These are phyloP conservation scores for Hericium erinaceus DNA, from an alignment of 768 basidiomycete genomes.

Conservation along the genomic window DNA sequence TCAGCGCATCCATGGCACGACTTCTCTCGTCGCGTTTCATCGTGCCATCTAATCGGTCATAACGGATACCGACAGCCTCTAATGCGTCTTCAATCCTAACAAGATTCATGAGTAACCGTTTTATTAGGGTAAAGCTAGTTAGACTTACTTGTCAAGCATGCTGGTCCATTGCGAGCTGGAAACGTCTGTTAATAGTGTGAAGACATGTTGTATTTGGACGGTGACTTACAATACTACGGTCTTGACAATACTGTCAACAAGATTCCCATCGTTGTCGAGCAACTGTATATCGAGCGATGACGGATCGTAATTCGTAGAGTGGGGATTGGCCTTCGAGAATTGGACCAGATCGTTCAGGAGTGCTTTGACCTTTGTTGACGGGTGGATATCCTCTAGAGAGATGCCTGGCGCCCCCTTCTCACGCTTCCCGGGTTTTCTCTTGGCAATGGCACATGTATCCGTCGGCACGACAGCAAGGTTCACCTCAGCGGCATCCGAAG, in stretches of 20 bases:
- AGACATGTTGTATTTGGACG: slow-evolving; percentile 3
- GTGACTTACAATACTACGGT: slow-evolving; percentile 86
- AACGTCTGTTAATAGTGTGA: background rate
- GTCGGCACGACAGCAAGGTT: slow-evolving; percentile 45
- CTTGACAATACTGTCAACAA: slow-evolving; percentile 64
- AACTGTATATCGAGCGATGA: slow-evolving; percentile 63
- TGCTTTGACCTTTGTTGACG: slow-evolving; percentile 85
- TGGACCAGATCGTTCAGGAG: slow-evolving; percentile 72
- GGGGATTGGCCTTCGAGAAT: slow-evolving; percentile 77
- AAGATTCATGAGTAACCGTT: slow-evolving; percentile 5
- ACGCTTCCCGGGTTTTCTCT: slow-evolving; percentile 56
- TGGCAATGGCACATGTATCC: slow-evolving; percentile 24
- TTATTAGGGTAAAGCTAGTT: slow-evolving; percentile 1
- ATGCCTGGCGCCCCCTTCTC: slow-evolving; percentile 57
- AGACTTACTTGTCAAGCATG: slow-evolving; percentile 79
- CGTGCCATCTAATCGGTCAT: slow-evolving; percentile 90
- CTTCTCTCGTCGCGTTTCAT: slow-evolving; percentile 96
- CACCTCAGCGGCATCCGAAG: slow-evolving; percentile 78
- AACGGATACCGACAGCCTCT: slow-evolving; percentile 71
- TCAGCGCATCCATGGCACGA: slow-evolving; percentile 86
- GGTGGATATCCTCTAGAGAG: slow-evolving; percentile 45
- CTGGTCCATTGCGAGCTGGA: slow-evolving; percentile 86
- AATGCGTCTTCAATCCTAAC: slow-evolving; percentile 82
- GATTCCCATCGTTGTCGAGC: slow-evolving; percentile 65
- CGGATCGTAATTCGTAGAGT: slow-evolving; percentile 83